phyloP scores from a whole-genome alignment of 2,329 filamentous ascomycete species.

The Colletotrichum brevisporum region DNA sequence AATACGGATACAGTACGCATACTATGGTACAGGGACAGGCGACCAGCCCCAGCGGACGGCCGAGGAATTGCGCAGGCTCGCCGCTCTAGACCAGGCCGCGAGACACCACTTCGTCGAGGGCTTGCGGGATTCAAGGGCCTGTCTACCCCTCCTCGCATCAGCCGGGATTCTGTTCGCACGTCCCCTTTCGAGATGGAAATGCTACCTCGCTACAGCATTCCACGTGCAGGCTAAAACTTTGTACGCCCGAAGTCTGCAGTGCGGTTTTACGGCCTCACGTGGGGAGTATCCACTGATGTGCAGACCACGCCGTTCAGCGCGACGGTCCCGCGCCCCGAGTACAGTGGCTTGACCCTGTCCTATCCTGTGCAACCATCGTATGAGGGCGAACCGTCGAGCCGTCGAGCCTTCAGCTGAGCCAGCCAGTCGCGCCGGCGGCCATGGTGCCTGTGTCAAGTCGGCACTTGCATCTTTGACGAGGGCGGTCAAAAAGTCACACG shows the following conservation, averaged over 20 bases:
- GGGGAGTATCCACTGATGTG: slow-evolving; percentile 41
- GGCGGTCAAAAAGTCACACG: background rate
- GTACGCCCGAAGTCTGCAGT: slow-evolving; percentile 37
- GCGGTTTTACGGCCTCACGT: slow-evolving; percentile 39
- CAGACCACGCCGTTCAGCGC: slow-evolving; percentile 36
- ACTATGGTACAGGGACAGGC: background rate
- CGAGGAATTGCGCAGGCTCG: slow-evolving; percentile 1
- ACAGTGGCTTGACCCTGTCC: slow-evolving; percentile 31
- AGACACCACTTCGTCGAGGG: slow-evolving; percentile 17
- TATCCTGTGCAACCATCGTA: slow-evolving; percentile 29
- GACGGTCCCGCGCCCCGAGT: slow-evolving; percentile 19
- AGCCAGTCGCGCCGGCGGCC: slow-evolving; percentile 4
- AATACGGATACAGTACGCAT: too few relatives aligned
- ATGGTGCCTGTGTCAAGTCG: background rate
- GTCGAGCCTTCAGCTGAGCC: slow-evolving; percentile 14
- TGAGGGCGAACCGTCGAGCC: slow-evolving; percentile 28
- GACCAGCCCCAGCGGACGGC: slow-evolving; percentile 21
- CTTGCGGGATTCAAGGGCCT: slow-evolving; percentile 20
- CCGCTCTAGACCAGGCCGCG: slow-evolving; percentile 11
- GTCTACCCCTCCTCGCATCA: slow-evolving; percentile 30
- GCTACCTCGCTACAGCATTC: slow-evolving; percentile 29
- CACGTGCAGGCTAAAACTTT: slow-evolving; percentile 41
- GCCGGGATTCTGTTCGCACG: slow-evolving; percentile 28
- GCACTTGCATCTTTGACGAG: slow-evolving; percentile 10
- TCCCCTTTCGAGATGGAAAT: slow-evolving; percentile 31